phyloP scores from a whole-genome alignment of 768 basidiomycete species.

The Termitomyces sp. region DNA sequence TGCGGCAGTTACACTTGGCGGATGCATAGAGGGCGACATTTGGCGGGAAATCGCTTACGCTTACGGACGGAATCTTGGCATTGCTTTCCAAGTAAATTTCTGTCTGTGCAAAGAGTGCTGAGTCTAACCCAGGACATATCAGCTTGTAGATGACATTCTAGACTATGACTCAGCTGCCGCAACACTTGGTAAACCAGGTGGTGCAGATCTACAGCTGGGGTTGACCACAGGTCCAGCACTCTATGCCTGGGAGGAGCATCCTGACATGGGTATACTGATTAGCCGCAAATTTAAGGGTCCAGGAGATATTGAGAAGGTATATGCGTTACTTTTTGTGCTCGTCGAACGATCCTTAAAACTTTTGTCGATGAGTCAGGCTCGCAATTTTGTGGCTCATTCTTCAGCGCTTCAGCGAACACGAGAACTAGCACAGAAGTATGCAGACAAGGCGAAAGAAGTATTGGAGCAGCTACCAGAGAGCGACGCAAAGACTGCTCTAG shows the following conservation, averaged over 20 bases:
- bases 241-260: conserved; percentile 92
- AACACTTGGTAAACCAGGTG: conserved; percentile 86
- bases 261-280: conserved; percentile 84
- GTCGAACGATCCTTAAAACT: not conserved
- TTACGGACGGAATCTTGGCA: conserved; percentile 88
- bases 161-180: conserved; percentile 81
- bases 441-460: conserved; percentile 71
- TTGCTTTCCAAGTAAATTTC: conserved; percentile 82
- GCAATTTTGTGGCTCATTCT: conserved; percentile 66
- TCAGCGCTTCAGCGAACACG: conserved; percentile 81
- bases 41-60: conserved; percentile 97
- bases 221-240: conserved; percentile 91
- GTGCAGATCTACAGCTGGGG: conserved; percentile 77
- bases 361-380: conserved; percentile 43
- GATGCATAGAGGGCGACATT: conserved; percentile 73
- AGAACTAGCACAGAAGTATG: conserved; percentile 71
- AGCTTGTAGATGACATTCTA: conserved; percentile 95
- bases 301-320: conserved; percentile 84
- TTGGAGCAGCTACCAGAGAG: conserved; percentile 73
- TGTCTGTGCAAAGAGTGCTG: not conserved
- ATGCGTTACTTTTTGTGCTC: conserved; percentile 10
- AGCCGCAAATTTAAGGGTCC: conserved; percentile 71
- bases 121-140: not conserved
- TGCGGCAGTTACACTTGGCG: conserved; percentile 84
- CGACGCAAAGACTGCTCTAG: conserved; percentile 73